Conservation (phyloP, 2,329 filamentous ascomycete species). For the Shiraia sp. region DNA sequence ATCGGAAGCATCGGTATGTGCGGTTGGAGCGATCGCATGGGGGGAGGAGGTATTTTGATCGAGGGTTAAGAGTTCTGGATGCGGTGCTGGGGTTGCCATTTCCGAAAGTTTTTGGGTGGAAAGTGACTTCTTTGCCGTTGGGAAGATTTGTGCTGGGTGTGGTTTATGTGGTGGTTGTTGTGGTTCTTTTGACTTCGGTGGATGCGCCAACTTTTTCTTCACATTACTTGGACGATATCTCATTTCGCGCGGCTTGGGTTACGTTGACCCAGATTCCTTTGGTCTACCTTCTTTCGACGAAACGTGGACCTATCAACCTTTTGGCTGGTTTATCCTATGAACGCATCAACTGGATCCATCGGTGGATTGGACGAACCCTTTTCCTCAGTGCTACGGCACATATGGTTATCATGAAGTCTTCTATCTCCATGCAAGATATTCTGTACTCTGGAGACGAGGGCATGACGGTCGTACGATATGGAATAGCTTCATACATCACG, state of each 20-base stretch:
- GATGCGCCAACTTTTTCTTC: conserved; percentile 23
- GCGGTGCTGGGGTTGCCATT: conserved; percentile 10
- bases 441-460: conserved; percentile 20
- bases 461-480: conserved; percentile 28
- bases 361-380: conserved; percentile 25
- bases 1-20: conserved; percentile 6
- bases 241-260: conserved; percentile 36
- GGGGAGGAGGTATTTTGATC: neutral
- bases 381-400: conserved; percentile 34
- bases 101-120: neutral
- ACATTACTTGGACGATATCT: conserved; percentile 34
- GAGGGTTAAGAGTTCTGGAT: conserved; percentile 4
- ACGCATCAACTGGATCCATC: conserved; percentile 28
- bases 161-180: conserved; percentile 10
- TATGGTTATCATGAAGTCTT: conserved; percentile 29
- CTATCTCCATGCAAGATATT: conserved; percentile 24
- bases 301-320: conserved; percentile 26
- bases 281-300: conserved; percentile 30
- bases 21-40: neutral
- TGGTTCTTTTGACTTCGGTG: conserved; percentile 19
- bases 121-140: conserved; percentile 2
- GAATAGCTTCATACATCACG: conserved; percentile 24
- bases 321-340: conserved; percentile 26
- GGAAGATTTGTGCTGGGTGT: conserved; percentile 10
- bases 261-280: conserved; percentile 33